A percentile compares a stretch with the other conserved stretches of the same genome.
Conservation (phyloP, 177 flowering plant genomes). For the Telopea speciosissima region DNA sequence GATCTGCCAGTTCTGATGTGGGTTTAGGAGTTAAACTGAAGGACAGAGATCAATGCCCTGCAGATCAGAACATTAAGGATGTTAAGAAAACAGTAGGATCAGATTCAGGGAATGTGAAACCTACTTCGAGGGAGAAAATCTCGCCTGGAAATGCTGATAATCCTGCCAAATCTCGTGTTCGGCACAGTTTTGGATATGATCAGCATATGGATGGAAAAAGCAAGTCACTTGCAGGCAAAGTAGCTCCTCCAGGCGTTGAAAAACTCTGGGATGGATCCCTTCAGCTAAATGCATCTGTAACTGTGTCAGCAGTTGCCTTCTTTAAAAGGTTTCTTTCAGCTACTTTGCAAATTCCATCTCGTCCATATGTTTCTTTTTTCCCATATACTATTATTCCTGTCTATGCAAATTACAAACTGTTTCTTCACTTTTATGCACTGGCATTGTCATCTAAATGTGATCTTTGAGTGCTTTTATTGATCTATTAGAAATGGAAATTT, state of each 20-base stretch:
- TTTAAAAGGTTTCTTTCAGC: conserved; percentile 43
- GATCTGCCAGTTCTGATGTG: conserved; percentile 2
- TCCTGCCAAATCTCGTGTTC: conserved; percentile 6
- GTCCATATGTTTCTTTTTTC: background rate
- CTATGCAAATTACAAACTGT: background rate
- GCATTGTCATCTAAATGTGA: background rate
- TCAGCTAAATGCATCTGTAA: conserved; percentile 40
- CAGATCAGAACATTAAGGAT: conserved; percentile 1
- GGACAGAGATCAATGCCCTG: conserved; percentile 9
- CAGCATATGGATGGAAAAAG: conserved; percentile 14
- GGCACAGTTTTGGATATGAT: conserved; percentile 11
- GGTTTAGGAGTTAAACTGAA: conserved; percentile 1
- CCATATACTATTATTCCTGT: background rate
- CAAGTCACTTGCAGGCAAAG: conserved; percentile 15
- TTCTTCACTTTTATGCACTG: background rate
- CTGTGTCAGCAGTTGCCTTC: conserved; percentile 41
- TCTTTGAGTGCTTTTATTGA: background rate
- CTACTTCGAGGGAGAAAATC: conserved; percentile 6
- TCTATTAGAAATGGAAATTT: background rate
- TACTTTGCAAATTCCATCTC: conserved; percentile 2
- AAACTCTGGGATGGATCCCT: conserved; percentile 56
- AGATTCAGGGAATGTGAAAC: conserved; percentile 6
- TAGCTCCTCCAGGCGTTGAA: conserved; percentile 22
- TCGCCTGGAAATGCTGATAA: conserved; percentile 7
- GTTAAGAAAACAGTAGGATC: conserved; percentile 5